Base-by-base conservation (phyloP, 148 eudicot genomes). In the Persicaria tinctoria region DNA sequence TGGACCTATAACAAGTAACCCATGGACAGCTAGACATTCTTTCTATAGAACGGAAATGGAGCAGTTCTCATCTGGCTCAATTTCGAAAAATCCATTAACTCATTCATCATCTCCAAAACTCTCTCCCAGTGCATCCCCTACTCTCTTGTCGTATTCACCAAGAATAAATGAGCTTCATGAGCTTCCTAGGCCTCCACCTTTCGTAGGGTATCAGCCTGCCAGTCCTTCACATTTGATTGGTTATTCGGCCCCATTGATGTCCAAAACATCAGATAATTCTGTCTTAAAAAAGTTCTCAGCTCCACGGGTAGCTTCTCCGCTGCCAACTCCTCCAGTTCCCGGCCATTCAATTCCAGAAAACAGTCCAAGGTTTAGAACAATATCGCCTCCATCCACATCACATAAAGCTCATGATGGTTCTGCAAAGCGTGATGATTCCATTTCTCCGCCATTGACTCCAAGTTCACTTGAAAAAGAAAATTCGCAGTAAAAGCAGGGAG, bases 121-220 rank as follows among this genome's bases (percentile, higher is more conserved):
- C 72, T 86, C 92, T 68, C 86, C 92, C 6, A 76, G 74, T 75
- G 69, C 77, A 74, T 84, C 97, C 20, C 90, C 91, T 69, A 80
- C 83, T 66, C 73, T 89, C 60, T 68, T 76, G n/a, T 84, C 94
- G 6, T 86, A 90, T 51, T 97, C 93, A 16, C 97, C 91, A 10
- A 87, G 83, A 81, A 93, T 93, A 75, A 93, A 84, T 76, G 98
- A 93, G 78, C 98, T 93, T 62, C 98, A 93, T 77, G 97, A 93
- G 85, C 98, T 93, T 77, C 98, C 98, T 8, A 92, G 93, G 76
- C 98, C 97, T 47, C 97, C 98, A 10, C 64, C 83, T 38, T 82
- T 78, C 76, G 57, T 78, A 16, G 49, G 46, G 38, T 47, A 80
- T 75, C 46, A 44, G 13, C 51, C 84, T 73, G 75, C 78, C 17